Base-by-base conservation (phyloP, 2,329 filamentous ascomycete species). In the Onygenales sp. region DNA sequence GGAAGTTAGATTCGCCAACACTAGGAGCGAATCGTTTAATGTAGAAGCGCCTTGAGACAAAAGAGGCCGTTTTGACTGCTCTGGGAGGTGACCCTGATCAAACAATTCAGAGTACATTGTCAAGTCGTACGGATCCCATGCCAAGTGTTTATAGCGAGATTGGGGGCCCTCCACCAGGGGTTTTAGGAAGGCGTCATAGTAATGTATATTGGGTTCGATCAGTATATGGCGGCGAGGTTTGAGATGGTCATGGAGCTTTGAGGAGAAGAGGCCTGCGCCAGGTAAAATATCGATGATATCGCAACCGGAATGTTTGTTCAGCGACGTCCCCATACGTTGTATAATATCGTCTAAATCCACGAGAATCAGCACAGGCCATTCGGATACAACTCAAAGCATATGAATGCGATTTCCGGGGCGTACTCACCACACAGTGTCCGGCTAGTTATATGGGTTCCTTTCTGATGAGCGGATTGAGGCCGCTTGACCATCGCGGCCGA, bases 201-300 rank as follows among this genome's bases (percentile, higher is more conserved):
- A 62, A 0, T 75, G 69, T 2, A 70, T 67, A 36, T 87, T 80
- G 2, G 84, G 83, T 63, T 97, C 91, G 69, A 96, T 77, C 43
- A 98, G 75, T 44, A 96, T 73, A 72, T 98, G 93, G 5, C 81
- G 84, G 54, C 89, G 83, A 4, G 92, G 92, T 62, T 89, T 73
- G 7, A 98, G 75, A 45, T 79, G 72, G 0, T 88, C 77, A 65
- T 95, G 83, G 0, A 97, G 74, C 62, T 85, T 87, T 32, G 75
- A 75, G 36, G 91, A 95, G 82, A 86, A 93, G 2, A 95, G 52
- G 7, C 90, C 89, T 1, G 74, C 73, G 11, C 90, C 90, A 0
- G 92, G 92, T 66, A 91, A 89, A 53, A 95, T 74, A 65, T 97
- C 92, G 61, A 98, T 75, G 44, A 97, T 78, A 62, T 95, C 90